Evolutionary conservation across 2,329 filamentous ascomycete genomes (phyloP), one percentile per base, ranked within the genome.

Genomic region (Aspergillus sp.): DNA sequence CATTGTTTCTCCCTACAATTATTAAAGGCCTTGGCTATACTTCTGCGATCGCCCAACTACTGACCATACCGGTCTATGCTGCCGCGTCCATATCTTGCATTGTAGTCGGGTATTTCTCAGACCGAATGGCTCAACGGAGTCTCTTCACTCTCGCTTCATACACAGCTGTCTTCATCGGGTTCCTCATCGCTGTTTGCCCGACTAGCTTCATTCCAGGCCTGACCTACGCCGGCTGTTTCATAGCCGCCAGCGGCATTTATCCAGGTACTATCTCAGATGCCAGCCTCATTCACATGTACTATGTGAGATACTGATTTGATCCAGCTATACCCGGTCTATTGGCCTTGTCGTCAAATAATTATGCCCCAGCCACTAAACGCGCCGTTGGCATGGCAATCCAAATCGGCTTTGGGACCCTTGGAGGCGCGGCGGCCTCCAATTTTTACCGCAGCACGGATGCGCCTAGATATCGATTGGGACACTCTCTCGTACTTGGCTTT

Each of bases 391-490:
- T 40, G 36, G 36, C 36, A 3, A 40, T 40, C 1, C 36, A 40
- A 13, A 40, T 40, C 17, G 36, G 36, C 13, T n/a, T 40, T 3
- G 36, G 36, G n/a, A 16, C 36, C 17, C n/a, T 40, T 1, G 36
- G 36, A 2, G 36, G 36, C 36, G 36, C 36, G 11, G 36, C 36
- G 2, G 53, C 53, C 4, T 58, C 55, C 8, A 58, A 58, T n/a
- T 55, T 58, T 32, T 58, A 58, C 42, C 50, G 53, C 3, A 40
- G 30, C 19, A 30, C 45, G 14, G 55, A 58, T 47, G 44, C 53
- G 10, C 55, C 55, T 2, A 45, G 53, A 16, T 58, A 55, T 32
- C 50, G 53, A 3, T 35, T 58, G 11, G 55, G 55, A 1, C 55
- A 58, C 35, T 48, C 45, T 2, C 24, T 58, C 4, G 55, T 56